Base-by-base conservation (phyloP, 1,284 basidiomycete species). In the Marasmius tenuissimus region DNA sequence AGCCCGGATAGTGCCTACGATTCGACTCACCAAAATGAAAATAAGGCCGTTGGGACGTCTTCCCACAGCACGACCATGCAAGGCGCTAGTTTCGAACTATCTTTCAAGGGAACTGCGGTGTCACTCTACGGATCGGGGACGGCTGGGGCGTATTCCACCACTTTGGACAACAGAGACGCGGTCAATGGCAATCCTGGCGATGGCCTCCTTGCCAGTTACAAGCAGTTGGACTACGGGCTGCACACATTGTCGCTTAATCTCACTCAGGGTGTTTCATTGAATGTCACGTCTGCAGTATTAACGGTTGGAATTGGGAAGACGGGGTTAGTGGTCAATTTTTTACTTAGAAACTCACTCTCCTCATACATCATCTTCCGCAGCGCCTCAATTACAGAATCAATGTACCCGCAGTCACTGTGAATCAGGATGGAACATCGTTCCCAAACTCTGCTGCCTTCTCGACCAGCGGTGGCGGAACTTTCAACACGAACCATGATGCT, bases 101-200 rank as follows among this genome's bases (percentile, higher is more conserved):
- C 61, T 8, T 69, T 68, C 37, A 40, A 64, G 20, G 68, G 68
- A 6, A 47, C 54, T 20, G 66, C 66, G 4, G 38, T 68, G 3
- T 57, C 62, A 8, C 4, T 69, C 1, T 65, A 65, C 35, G 68
- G 68, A 12, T 56, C 62, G 39, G 68, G 64, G 14, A 66, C 57
- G 5, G 65, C 64, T 27, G 67, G 65, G 1, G 67, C 66, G 16
- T 69, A 68, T 47, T 63, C 42, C 10, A 67, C 66, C 6, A 63
- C 56, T 3, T 16, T 69, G 18, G 67, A 69, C 42, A 57, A 50
- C 14, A 62, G 56, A 7, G 37, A 52, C 14, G 48, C 57, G 1
- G 57, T 59, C 11, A n/a, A 53, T 4, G 68, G 68, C 1, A 34
- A 18, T 9, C 67, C 67, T 3, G 40, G 27, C 3, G 63, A 65